These are phyloP conservation scores for Colletotrichum gigasporum DNA, from an alignment of 2,329 filamentous ascomycete genomes.

Conservation along the genomic window DNA sequence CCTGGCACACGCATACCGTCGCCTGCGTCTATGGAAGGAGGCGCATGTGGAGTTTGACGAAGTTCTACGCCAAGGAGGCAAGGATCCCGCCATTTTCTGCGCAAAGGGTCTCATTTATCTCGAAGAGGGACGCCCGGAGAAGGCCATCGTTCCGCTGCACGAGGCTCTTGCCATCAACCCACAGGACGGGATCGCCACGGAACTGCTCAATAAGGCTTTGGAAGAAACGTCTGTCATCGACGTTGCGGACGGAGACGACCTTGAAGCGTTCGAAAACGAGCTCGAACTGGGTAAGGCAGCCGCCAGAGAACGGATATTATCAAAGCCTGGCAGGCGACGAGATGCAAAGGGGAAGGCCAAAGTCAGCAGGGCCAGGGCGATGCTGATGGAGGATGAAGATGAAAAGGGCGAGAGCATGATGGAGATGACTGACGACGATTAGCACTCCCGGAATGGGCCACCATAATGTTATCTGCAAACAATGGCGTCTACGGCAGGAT, in stretches of 20 bases:
- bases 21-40: constrained; percentile 73
- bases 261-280: constrained; percentile 62
- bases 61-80: constrained; percentile 83
- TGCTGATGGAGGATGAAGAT: constrained; percentile 46
- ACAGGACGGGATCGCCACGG: constrained; percentile 83
- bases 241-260: constrained; percentile 54
- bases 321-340: constrained; percentile 39
- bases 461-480: constrained; percentile 1
- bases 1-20: constrained; percentile 86
- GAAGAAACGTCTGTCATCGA: constrained; percentile 65
- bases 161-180: constrained; percentile 83
- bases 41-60: constrained; percentile 87
- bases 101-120: constrained; percentile 87
- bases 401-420: constrained; percentile 58
- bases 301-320: constrained; percentile 47
- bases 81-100: constrained; percentile 80
- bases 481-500: constrained; percentile 5
- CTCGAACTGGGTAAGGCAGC: constrained; percentile 57
- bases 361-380: constrained; percentile 44
- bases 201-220: constrained; percentile 77
- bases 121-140: constrained; percentile 77
- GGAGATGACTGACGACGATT: constrained; percentile 66
- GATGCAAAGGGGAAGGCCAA: constrained; percentile 57
- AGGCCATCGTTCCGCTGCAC: constrained; percentile 84
- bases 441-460: constrained; percentile 8